Base-by-base conservation (phyloP, 1,139 yeast genomes). In the Pneumocystis wakefieldiae region DNA sequence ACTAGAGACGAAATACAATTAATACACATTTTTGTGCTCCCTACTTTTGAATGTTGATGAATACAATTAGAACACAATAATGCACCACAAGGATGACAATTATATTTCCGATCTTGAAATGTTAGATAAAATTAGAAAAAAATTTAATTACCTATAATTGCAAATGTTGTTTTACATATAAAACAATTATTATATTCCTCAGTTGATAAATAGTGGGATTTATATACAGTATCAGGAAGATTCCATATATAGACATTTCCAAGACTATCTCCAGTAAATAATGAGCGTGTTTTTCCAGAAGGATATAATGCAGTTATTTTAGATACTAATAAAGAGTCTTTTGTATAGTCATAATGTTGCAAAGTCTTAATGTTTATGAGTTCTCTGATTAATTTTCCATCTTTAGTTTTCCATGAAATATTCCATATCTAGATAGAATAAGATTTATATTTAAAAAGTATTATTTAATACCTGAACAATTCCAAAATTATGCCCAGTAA, bases 401-500 rank as follows among this genome's bases (percentile, higher is more conserved):
- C 61, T 39, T 39, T 32, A 32, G 59, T 39, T 62, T 48, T 61
- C 59, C 59, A 57, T 57, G 32, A 48, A 48, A 48, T 53, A 29
- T 61, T 53, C 62, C 62, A 61, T n/a, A 61, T 53, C 32, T 59
- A 60, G 2, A 55, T 59, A 53, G 37, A 37, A 37, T 57, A 19
- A 37, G 10, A 57, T n/a, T 39, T 57, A 12, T 57, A 37, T 17
- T 28, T 57, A 24, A 19, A 57, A 57, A 12, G 2, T 19, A 19
- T 57, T 39, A 19, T 37, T 14, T 19, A 57, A 39, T 59, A 64
- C 61, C 3, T 36, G 62, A 7, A 64, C 32, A n/a, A 61, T 28
- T 7, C 67, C 67, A 41, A 35, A 59, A 32, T 37, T 57, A 58
- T 65, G 66, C 4, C 67, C 67, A 32, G 66, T 64, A 14, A 63